Conservation (phyloP, 2,329 filamentous ascomycete genomes). For the Curvularia verruculosa region DNA sequence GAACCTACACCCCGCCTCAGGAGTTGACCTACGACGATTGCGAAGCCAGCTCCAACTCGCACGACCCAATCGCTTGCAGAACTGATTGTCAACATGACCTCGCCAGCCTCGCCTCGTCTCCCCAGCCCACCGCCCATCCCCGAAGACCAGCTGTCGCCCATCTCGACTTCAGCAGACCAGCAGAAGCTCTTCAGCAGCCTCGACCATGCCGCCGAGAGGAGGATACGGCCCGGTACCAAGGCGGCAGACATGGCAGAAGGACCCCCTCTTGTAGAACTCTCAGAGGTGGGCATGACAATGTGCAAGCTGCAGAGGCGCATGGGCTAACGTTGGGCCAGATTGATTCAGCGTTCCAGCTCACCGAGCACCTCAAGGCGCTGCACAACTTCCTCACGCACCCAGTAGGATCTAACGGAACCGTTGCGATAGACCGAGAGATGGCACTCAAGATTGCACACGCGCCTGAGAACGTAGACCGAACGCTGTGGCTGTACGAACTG, state of each 20-base stretch:
- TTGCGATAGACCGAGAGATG: slow-evolving; percentile 75
- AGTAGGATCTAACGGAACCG: slow-evolving; percentile 59
- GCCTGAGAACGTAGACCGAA: slow-evolving; percentile 80
- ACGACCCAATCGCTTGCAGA: background rate
- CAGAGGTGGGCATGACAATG: slow-evolving; percentile 67
- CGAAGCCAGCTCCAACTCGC: background rate
- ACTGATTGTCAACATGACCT: slow-evolving; percentile 27
- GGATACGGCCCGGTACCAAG: slow-evolving; percentile 91
- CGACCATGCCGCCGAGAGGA: slow-evolving; percentile 76
- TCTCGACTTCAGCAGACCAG: slow-evolving; percentile 65
- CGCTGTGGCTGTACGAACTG: slow-evolving; percentile 96
- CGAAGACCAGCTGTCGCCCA: slow-evolving; percentile 90
- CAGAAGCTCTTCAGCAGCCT: slow-evolving; percentile 60
- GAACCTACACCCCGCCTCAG: slow-evolving; percentile 12
- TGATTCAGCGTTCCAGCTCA: slow-evolving; percentile 94
- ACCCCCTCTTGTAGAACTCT: slow-evolving; percentile 83
- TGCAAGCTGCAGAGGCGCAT: slow-evolving; percentile 3
- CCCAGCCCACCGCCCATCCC: slow-evolving; percentile 93
- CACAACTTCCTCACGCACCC: slow-evolving; percentile 81
- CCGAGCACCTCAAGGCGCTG: slow-evolving; percentile 93
- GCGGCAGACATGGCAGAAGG: slow-evolving; percentile 92
- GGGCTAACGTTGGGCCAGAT: slow-evolving; percentile 64
- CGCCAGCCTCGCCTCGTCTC: slow-evolving; percentile 75
- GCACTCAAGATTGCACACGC: slow-evolving; percentile 79
- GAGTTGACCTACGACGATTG: background rate